Conservation (phyloP, 495 filamentous ascomycete genomes). For the Aspergillus biplanus region DNA sequence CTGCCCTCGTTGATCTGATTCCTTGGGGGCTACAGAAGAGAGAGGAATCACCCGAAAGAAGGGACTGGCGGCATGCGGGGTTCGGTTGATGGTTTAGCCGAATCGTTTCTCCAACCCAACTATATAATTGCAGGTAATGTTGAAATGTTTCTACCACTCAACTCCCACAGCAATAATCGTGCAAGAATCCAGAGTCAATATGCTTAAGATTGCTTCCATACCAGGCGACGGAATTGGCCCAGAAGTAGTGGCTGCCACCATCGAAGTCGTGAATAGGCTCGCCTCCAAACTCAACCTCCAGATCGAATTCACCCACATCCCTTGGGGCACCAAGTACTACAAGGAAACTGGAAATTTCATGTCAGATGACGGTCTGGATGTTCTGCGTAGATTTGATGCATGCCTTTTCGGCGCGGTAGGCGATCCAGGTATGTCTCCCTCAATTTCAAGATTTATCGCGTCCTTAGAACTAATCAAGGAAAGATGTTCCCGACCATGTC, state of each 20-base stretch:
- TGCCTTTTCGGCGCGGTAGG: conserved; percentile 62
- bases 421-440: conserved; percentile 45
- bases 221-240: conserved; percentile 58
- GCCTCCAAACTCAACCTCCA: conserved; percentile 48
- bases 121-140: not conserved
- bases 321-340: conserved; percentile 57
- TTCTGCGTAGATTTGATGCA: conserved; percentile 54
- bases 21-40: not conserved
- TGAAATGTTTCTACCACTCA: not conserved
- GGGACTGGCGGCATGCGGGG: conserved; percentile 20
- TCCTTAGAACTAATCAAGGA: not conserved
- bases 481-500: conserved; percentile 60
- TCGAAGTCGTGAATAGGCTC: conserved; percentile 48
- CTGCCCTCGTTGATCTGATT: not conserved
- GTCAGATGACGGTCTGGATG: conserved; percentile 53
- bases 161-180: not conserved
- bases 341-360: conserved; percentile 56
- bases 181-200: conserved; percentile 1
- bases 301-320: conserved; percentile 52
- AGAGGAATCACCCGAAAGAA: conserved; percentile 14
- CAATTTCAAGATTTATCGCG: not conserved
- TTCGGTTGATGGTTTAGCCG: conserved; percentile 13
- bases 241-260: conserved; percentile 55
- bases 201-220: conserved; percentile 51
- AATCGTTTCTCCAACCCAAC: conserved; percentile 10